Base-by-base conservation (phyloP, 2,329 filamentous ascomycete species). In the Penicillium sp. region DNA sequence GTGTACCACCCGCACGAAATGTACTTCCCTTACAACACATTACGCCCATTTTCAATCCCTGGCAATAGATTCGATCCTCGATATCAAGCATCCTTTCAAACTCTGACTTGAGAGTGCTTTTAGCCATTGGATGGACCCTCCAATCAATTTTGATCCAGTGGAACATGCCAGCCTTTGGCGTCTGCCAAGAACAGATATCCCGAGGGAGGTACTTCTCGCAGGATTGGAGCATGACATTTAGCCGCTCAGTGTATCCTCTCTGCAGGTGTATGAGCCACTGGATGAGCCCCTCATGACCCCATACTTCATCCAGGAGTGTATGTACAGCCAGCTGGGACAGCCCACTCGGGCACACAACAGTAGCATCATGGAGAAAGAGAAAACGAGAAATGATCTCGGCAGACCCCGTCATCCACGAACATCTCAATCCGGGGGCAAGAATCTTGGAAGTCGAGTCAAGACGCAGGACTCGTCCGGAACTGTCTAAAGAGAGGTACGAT, bases 371-470 rank as follows among this genome's bases (percentile, higher is more conserved):
- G 74, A 96, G 89, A 33, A 87, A 87, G 60, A 87, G 80, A 73
- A 89, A 95, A 45, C 87, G 82, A 73, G 93, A 88, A 57, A 93
- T 79, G 51, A 96, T 81, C 76, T 96, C 88, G 65, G 86, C 86
- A 2, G 88, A 88, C 0, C 87, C 92, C 0, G 91, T 95, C 56
- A 96, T 83, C 92, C 92, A 96, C 37, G 91, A 91, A 35, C 88
- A 75, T 46, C 91, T 84, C 16, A 87, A 85, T 2, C 91, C 91
- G 0, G 91, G 91, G 0, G 90, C 83, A 21, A 95, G 81, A 1
- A 95, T 88, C 76, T 96, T 96, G 67, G 89, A 92, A 74, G 95
- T 91, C 1, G 90, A 93, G 72, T 96, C 91, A 77, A 96, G 83
- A 47, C 91, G 87, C 79, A 96, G 80, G 31, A 96, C 91, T 53